These are phyloP conservation scores for Pythium angustatum DNA, from an alignment of 352 stramenopile genomes.

Conservation along the genomic window DNA sequence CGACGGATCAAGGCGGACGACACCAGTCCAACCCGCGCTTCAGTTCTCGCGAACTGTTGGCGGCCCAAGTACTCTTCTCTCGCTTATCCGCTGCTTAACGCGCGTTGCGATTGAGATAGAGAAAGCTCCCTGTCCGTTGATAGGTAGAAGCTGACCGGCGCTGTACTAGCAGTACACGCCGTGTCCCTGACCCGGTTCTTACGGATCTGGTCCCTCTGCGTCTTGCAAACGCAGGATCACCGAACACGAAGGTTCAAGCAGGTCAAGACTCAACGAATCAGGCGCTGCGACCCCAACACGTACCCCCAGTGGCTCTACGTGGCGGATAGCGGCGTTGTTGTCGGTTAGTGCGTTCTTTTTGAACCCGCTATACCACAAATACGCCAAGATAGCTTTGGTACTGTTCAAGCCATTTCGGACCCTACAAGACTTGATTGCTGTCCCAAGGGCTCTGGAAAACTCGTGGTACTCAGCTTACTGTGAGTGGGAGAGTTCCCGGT, in stretches of 20 bases:
- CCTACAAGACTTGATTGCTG: no score
- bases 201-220: conserved; percentile 8
- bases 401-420: no score
- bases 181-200: neutral
- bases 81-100: neutral
- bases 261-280: conserved; percentile 7
- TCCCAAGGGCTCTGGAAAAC: no score
- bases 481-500: no score
- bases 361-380: conserved; percentile 10
- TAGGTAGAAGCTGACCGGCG: neutral
- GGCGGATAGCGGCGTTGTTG: conserved; percentile 10
- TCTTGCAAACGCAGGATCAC: conserved; percentile 11
- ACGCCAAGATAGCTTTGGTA: no score
- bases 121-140: neutral
- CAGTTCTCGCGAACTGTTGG: neutral
- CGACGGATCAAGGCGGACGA: neutral
- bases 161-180: neutral
- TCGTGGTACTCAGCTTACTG: no score
- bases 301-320: conserved; percentile 5
- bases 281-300: neutral
- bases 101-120: neutral
- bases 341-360: conserved; percentile 10
- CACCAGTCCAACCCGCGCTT: neutral
- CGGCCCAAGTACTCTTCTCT: neutral
- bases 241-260: conserved; percentile 1